Evolutionary conservation across 305 asterid genomes (phyloP).

Genomic region (Fraxinus greggii): DNA sequence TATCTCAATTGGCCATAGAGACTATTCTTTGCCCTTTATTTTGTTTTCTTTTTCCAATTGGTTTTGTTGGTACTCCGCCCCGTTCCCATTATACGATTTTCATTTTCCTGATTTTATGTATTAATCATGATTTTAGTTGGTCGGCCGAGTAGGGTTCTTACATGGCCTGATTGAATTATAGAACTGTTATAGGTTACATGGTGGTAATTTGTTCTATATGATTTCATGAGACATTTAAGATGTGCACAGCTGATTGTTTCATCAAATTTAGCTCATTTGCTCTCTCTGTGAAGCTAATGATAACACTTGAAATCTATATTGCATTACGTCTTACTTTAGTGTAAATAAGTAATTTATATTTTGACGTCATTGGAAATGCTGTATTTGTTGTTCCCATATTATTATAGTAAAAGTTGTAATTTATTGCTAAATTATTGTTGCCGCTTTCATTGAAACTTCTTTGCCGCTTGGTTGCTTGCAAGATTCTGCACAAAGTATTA

Average conservation of each 20-base stretch:
- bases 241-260: conserved; percentile 58
- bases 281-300: background rate
- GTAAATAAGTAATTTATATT: background rate
- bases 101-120: conserved; percentile 19
- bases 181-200: conserved; percentile 17
- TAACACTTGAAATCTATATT: background rate
- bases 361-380: background rate
- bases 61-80: conserved; percentile 31
- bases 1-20: conserved; percentile 39
- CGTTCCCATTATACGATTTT: background rate
- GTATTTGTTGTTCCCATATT: background rate
- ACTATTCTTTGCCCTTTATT: conserved; percentile 37
- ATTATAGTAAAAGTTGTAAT: too few species aligned
- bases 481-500: background rate
- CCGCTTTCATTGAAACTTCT: background rate
- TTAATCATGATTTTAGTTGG: conserved; percentile 32
- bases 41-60: conserved; percentile 25
- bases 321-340: background rate
- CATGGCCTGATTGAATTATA: conserved; percentile 37
- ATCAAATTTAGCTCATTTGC: conserved; percentile 4
- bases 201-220: conserved; percentile 42
- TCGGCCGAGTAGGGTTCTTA: conserved; percentile 40
- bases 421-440: background rate
- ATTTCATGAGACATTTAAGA: conserved; percentile 39
- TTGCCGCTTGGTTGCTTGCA: background rate